Percentiles rank a stretch among this genome's conserved stretches.
phyloP scores from a whole-genome alignment of 164 flowering plant genomes.

The Annona cherimola region DNA sequence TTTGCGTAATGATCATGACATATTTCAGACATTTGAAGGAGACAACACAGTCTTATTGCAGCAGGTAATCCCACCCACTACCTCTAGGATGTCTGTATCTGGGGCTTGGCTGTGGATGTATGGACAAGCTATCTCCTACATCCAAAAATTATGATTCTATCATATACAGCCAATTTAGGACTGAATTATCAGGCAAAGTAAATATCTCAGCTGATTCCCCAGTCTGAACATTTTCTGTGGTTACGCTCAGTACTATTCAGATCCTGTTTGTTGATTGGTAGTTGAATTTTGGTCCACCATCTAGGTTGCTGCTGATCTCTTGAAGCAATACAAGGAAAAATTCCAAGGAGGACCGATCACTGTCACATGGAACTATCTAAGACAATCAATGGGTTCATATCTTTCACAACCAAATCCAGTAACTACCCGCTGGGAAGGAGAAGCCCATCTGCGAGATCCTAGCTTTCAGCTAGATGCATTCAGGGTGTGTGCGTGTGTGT shows the following conservation, averaged over 20 bases:
- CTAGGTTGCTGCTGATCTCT: slow-evolving; percentile 81
- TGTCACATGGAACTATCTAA: slow-evolving; percentile 90
- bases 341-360: slow-evolving; percentile 84
- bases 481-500: slow-evolving; percentile 41
- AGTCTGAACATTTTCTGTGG: not conserved
- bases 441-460: slow-evolving; percentile 84
- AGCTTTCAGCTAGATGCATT: slow-evolving; percentile 93
- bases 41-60: slow-evolving; percentile 97
- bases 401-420: slow-evolving; percentile 96
- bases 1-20: slow-evolving; percentile 93
- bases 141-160: not conserved
- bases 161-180: not conserved
- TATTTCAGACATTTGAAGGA: slow-evolving; percentile 98
- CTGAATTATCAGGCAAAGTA: not conserved
- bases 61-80: slow-evolving; percentile 44
- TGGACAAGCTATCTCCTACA: not conserved
- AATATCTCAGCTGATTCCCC: not conserved
- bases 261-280: not conserved
- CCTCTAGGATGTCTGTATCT: not conserved
- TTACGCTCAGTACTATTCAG: not conserved
- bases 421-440: slow-evolving; percentile 91
- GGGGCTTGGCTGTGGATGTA: not conserved
- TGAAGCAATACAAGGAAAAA: slow-evolving; percentile 86
- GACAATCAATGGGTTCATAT: slow-evolving; percentile 85
- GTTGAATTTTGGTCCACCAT: slow-evolving; percentile 2